Conservation (phyloP, 164 flowering plant genomes). For the Dillenia turbinata region DNA sequence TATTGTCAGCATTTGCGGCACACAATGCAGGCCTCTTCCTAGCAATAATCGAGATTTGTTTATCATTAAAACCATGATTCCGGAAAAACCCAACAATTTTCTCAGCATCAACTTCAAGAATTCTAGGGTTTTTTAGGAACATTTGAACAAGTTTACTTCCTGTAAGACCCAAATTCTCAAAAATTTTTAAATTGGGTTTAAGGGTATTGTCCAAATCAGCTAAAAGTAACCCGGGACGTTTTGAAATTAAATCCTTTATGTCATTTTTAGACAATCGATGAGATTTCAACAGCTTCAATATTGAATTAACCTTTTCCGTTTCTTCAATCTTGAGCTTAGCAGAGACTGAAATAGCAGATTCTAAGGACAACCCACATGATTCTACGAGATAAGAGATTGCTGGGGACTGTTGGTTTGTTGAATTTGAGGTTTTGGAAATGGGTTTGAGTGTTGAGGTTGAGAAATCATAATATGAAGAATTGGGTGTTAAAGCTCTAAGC, state of each 20-base stretch:
- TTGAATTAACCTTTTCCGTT: conserved; percentile 12
- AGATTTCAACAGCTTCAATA: not conserved
- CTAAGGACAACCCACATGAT: conserved; percentile 22
- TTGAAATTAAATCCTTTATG: too few species aligned
- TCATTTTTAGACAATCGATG: too few species aligned
- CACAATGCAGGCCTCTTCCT: not conserved
- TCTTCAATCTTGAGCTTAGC: conserved; percentile 1
- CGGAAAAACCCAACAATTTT: not conserved
- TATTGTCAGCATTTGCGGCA: conserved; percentile 1
- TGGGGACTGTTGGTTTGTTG: not conserved
- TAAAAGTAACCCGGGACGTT: too few species aligned
- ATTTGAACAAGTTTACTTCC: too few species aligned
- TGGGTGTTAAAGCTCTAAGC: too few species aligned
- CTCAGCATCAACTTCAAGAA: too few species aligned
- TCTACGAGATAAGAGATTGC: conserved; percentile 18
- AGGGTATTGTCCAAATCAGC: too few species aligned
- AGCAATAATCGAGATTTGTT: conserved; percentile 9
- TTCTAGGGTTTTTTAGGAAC: too few species aligned
- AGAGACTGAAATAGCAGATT: conserved; percentile 14
- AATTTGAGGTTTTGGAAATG: not conserved
- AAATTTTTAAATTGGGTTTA: too few species aligned
- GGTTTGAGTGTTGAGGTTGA: not conserved
- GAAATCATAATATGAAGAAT: too few species aligned
- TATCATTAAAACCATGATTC: conserved; percentile 10
- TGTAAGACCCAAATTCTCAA: too few species aligned